Percentiles rank a stretch among this genome's conserved stretches.
phyloP scores from a whole-genome alignment of 768 basidiomycete genomes.

The Lepiota venenata region DNA sequence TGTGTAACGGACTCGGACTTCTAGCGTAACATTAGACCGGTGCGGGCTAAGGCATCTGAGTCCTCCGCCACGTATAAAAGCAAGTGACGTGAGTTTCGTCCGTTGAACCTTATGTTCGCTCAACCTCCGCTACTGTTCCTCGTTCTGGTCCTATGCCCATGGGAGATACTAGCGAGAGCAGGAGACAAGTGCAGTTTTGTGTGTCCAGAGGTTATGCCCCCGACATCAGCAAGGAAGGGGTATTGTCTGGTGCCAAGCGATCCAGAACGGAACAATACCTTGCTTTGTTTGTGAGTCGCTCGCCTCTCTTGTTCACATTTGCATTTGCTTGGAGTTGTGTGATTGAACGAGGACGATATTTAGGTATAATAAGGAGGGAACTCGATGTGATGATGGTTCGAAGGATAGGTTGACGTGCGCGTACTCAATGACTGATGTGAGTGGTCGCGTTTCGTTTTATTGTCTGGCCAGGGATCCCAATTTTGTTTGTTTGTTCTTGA shows the following conservation, averaged over 20 bases:
- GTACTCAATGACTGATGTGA: conserved; percentile 1
- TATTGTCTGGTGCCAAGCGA: not conserved
- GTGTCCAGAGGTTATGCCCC: not conserved
- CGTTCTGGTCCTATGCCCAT: not conserved
- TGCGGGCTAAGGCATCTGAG: not conserved
- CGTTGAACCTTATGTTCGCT: not conserved
- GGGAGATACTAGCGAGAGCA: not conserved
- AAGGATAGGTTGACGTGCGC: not conserved
- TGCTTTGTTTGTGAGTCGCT: not conserved
- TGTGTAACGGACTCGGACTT: not conserved
- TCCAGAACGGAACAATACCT: not conserved
- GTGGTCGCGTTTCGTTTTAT: not conserved
- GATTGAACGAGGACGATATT: not conserved
- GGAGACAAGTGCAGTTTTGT: not conserved
- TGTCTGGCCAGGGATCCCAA: too few species aligned
- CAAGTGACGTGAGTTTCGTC: too few species aligned
- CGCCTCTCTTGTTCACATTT: not conserved
- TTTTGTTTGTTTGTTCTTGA: too few species aligned
- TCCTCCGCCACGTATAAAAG: not conserved
- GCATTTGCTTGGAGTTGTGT: too few species aligned
- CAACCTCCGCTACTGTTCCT: conserved; percentile 1
- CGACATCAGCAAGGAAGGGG: too few species aligned
- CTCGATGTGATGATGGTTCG: not conserved
- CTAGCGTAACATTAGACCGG: not conserved
- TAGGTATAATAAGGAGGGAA: not conserved